Conservation (phyloP, 129 eudicot genomes). For the Scalesia atractyloides region DNA sequence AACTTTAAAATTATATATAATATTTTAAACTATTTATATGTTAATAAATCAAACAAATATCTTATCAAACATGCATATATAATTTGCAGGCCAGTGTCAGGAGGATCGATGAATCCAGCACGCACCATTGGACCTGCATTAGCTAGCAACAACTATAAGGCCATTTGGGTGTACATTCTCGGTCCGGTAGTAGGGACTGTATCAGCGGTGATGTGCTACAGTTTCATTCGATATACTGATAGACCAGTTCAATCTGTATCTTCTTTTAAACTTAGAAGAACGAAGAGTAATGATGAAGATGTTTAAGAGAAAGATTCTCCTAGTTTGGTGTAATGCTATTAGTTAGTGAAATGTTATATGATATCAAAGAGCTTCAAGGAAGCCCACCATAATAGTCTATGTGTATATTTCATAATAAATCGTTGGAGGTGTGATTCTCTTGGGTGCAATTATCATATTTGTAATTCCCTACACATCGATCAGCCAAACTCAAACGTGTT, state of each 20-base stretch:
- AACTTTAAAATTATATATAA: neutral
- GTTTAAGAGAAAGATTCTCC: slow-evolving; percentile 25
- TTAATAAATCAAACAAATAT: neutral
- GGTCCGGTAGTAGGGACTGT: slow-evolving; percentile 72
- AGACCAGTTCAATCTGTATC: slow-evolving; percentile 40
- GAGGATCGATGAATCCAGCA: slow-evolving; percentile 97
- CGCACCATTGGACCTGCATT: slow-evolving; percentile 79
- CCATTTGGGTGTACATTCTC: slow-evolving; percentile 70
- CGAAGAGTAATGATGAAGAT: slow-evolving; percentile 37
- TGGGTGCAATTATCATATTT: too few species aligned
- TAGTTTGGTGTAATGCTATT: slow-evolving; percentile 24
- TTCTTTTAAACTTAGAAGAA: slow-evolving; percentile 46
- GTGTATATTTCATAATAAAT: neutral
- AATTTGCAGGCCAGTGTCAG: slow-evolving; percentile 60
- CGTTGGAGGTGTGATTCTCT: neutral
- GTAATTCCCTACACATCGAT: neutral
- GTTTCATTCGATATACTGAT: slow-evolving; percentile 52
- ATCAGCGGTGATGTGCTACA: slow-evolving; percentile 57
- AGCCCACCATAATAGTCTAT: slow-evolving; percentile 10
- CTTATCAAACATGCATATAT: neutral
- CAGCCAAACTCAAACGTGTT: too few species aligned
- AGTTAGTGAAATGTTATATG: slow-evolving; percentile 2
- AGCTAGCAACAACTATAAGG: slow-evolving; percentile 62
- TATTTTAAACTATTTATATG: neutral
- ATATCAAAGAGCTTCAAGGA: slow-evolving; percentile 7